Conservation (phyloP, 257 asterid species). For the Petunia secreta region DNA sequence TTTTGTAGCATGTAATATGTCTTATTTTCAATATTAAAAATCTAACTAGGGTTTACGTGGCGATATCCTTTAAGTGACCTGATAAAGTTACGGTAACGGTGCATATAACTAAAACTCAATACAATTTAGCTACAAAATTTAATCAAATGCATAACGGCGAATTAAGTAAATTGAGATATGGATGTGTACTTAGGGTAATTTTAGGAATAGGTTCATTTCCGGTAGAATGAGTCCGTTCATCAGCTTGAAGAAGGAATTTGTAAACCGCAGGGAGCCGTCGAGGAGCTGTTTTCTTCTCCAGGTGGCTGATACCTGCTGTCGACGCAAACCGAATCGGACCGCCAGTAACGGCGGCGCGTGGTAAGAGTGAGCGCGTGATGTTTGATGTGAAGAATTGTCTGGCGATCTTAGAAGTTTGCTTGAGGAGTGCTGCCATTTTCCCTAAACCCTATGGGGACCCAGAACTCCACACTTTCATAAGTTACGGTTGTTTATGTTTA, state of each 20-base stretch:
- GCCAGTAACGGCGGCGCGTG: constrained; percentile 18
- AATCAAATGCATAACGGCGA: not conserved
- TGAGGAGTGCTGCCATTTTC: constrained; percentile 11
- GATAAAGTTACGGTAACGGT: not conserved
- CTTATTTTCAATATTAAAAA: too few relatives aligned
- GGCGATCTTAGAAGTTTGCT: not conserved
- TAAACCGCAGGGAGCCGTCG: constrained; percentile 23
- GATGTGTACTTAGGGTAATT: constrained; percentile 22
- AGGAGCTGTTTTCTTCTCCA: constrained; percentile 28
- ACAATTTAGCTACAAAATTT: not conserved
- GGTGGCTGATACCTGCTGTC: constrained; percentile 18
- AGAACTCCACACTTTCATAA: not conserved
- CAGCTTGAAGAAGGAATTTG: constrained; percentile 27
- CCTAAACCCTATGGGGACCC: constrained; percentile 18
- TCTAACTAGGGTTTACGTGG: too few relatives aligned
- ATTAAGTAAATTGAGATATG: not conserved
- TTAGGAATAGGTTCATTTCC: constrained; percentile 28
- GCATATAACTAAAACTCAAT: not conserved
- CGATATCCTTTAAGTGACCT: too few relatives aligned
- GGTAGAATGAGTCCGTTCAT: constrained; percentile 20
- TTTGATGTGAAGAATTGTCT: not conserved
- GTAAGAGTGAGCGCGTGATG: not conserved
- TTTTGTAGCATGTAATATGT: too few relatives aligned
- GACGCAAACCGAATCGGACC: constrained; percentile 13
- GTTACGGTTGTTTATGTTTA: too few relatives aligned